Base-by-base conservation (phyloP, 345 rosid genomes). In the Citrus glauca region DNA sequence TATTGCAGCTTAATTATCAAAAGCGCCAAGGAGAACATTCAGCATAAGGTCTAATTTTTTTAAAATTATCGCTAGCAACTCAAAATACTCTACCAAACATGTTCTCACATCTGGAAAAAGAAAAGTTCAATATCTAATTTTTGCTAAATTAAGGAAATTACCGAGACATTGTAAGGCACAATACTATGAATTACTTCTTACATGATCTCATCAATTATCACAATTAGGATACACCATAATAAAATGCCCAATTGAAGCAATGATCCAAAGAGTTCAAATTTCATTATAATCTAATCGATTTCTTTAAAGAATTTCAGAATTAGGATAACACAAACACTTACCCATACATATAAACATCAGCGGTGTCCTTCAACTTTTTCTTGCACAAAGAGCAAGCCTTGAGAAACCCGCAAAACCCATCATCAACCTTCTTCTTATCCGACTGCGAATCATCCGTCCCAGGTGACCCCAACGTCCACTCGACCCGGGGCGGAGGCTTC, bases 331-430 rank as follows among this genome's bases (percentile, higher is more conserved):
- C 50, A 4, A 76, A 55, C n/a, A 69, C 78, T 11, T 53, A 40
- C 82, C 79, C 78, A 27, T 87, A 85, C 81, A 83, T 81, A 68
- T 48, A 80, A 8, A 82, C 40, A 11, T 72, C 74, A 1, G 32
- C 68, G 5, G 30, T 24, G 25, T 9, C 13, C 0, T 35, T 10
- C 20, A 85, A 57, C 65, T 59, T 66, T 76, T 79, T 83, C 82
- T 81, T 77, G 85, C 85, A 85, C 65, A 77, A 60, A 62, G 37
- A 56, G 74, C 86, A 81, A 56, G 25, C 50, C 33, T 80, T 11
- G 24, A 83, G 83, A 68, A 83, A 85, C 45, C 61, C 84, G 27
- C 79, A 68, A 35, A 50, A 83, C 74, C 85, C 83, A 57, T 72
- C 77, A 32, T 38, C 64, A n/a, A 71, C 37, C n/a, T 42, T 64